phyloP scores from a whole-genome alignment of 2,329 filamentous ascomycete genomes.

The Alternaria sp. region DNA sequence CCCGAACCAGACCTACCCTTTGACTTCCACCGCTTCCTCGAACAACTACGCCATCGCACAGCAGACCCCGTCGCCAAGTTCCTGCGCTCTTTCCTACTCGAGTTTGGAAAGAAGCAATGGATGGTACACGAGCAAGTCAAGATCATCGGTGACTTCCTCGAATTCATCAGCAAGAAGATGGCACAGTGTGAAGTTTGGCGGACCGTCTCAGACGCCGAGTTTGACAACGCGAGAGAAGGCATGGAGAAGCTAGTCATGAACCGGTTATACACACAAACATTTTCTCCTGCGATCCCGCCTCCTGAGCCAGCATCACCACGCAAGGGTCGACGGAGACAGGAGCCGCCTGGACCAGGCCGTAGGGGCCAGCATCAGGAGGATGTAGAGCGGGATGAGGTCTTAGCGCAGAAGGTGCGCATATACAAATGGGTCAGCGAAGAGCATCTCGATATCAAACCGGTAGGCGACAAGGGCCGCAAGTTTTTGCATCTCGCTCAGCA shows the following conservation, averaged over 20 bases:
- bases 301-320: slow-evolving; percentile 74
- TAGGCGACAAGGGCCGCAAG: slow-evolving; percentile 83
- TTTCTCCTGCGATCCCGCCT: slow-evolving; percentile 88
- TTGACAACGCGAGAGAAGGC: slow-evolving; percentile 96
- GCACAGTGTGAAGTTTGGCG: slow-evolving; percentile 95
- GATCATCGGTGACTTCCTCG: slow-evolving; percentile 94
- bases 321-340: slow-evolving; percentile 69
- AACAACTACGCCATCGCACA: slow-evolving; percentile 93
- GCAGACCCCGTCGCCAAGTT: slow-evolving; percentile 98
- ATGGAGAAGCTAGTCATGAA: slow-evolving; percentile 99
- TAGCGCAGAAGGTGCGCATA: slow-evolving; percentile 95
- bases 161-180: slow-evolving; percentile 99
- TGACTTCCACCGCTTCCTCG: slow-evolving; percentile 95
- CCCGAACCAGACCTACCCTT: slow-evolving; percentile 85
- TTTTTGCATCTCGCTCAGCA: slow-evolving; percentile 91
- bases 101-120: slow-evolving; percentile 98
- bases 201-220: slow-evolving; percentile 93
- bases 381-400: slow-evolving; percentile 92
- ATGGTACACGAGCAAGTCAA: slow-evolving; percentile 99
- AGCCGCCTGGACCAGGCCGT: slow-evolving; percentile 74
- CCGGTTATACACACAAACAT: slow-evolving; percentile 90
- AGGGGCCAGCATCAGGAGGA: slow-evolving; percentile 97
- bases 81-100: slow-evolving; percentile 88
- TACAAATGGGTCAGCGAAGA: slow-evolving; percentile 94
- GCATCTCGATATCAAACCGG: slow-evolving; percentile 87